Evolutionary conservation across 768 basidiomycete genomes (phyloP), one percentile per base, ranked within the genome.

Genomic region (Tubosaeta brunneosetosa): DNA sequence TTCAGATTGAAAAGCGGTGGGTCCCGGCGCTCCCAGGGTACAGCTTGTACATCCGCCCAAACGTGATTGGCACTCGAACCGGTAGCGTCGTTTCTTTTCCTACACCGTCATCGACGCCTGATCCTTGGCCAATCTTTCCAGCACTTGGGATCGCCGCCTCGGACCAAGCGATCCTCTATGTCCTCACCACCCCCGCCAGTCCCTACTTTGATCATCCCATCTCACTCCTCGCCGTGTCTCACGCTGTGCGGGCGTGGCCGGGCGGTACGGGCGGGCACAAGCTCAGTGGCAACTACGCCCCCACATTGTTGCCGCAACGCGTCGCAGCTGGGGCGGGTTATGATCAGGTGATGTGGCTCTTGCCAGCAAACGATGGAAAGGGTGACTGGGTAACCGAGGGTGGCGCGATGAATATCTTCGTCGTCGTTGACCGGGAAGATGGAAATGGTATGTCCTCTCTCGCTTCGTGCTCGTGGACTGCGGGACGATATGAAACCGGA

Each of bases 21-120:
- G 91, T 97, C 31, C 94, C 93, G 3, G 70, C 73, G 2, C 67
- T 74, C 12, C 75, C 81, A 2, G 92, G 87, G 13, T 82, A 90
- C 67, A 90, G 86, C 52, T 74, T 97, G 33, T 97, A 95, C 74
- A 80, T 97, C 58, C 85, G 94, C 43, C 87, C 91, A 22, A 92
- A 85, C 6, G 70, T 90, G 63, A 86, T 78, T 52, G 77, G 73
- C 19, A 77, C 76, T 1, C 69, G 74, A 9, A 52, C 73, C 26
- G 64, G 74, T 73, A 57, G 22, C 1, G 27, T 44, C 27, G 14
- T 16, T 10, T 3, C n/a, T 38, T 9, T 14, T 38, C 29, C 16
- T 9, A 16, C 47, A 6, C 9, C 6, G 22, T 25, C 4, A 36
- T n/a, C 12, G n/a, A 17, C 4, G 19, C 13, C 22, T 11, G 19